Evolutionary conservation across 345 rosid species (phyloP).

Genomic region (Crucihimalaya himalaica): DNA sequence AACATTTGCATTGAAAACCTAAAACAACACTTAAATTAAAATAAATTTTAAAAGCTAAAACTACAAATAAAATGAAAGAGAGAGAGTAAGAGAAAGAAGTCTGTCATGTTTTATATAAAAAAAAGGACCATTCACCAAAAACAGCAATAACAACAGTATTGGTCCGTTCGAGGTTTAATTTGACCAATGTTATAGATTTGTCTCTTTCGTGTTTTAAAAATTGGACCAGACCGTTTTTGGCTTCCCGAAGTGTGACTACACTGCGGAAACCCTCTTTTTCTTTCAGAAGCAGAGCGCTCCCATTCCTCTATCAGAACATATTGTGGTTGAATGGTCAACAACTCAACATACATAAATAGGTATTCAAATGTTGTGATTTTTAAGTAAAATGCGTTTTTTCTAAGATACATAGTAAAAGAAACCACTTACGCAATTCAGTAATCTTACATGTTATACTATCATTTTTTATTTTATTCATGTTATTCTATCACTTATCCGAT

Average conservation of each 20-base stretch:
- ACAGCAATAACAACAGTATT: constrained; percentile 38
- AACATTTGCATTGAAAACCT: no score
- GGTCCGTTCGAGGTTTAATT: constrained; percentile 42
- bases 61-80: no score
- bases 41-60: no score
- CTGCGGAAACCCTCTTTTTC: constrained; percentile 24
- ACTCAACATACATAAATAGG: background rate
- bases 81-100: constrained; percentile 5
- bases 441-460: background rate
- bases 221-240: constrained; percentile 37
- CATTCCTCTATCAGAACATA: constrained; percentile 17
- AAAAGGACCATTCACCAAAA: constrained; percentile 44
- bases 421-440: background rate
- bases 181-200: constrained; percentile 41
- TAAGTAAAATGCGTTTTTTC: background rate
- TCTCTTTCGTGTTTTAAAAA: constrained; percentile 39
- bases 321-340: background rate
- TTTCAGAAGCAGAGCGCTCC: constrained; percentile 26
- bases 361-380: background rate
- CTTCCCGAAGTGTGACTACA: constrained; percentile 38
- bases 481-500: background rate
- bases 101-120: constrained; percentile 20
- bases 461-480: no score
- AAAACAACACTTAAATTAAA: no score
- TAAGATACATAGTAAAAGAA: background rate